Conservation (phyloP, 805 yeast genomes). For the Sporopachydermia lactativora region DNA sequence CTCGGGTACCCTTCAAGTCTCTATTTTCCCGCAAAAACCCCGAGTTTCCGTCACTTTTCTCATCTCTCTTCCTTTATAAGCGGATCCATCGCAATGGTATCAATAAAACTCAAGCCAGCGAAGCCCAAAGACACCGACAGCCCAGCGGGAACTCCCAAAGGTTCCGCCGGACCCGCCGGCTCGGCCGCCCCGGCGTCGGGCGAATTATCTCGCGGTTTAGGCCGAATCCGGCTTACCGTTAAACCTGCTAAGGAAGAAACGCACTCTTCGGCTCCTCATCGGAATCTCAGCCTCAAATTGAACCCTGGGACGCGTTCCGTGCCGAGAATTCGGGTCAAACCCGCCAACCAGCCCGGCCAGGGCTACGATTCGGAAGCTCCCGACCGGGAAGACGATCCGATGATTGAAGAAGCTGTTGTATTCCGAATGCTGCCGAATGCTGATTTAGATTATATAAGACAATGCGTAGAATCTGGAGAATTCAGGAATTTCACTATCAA, state of each 20-base stretch:
- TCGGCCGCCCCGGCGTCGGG: no score
- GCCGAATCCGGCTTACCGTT: background rate
- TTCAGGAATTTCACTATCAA: constrained; percentile 56
- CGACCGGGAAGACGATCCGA: constrained; percentile 88
- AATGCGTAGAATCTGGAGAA: constrained; percentile 69
- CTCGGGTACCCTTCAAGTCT: no score
- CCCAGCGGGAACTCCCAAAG: no score
- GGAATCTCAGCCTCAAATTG: constrained; percentile 19
- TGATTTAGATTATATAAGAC: constrained; percentile 57
- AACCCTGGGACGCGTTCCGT: constrained; percentile 26
- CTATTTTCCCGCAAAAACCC: no score
- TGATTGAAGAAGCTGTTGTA: constrained; percentile 75
- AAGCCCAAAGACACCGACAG: no score
- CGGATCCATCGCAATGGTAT: background rate
- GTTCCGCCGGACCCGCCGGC: no score
- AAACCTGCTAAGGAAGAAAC: constrained; percentile 16
- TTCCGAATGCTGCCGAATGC: constrained; percentile 55
- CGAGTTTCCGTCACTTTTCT: no score
- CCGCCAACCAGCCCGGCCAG: constrained; percentile 71
- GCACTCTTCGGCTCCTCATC: constrained; percentile 8
- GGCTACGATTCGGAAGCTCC: constrained; percentile 97
- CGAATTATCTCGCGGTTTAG: constrained; percentile 11
- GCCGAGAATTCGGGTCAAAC: constrained; percentile 39
- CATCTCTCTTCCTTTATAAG: no score
- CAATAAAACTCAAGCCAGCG: no score